A percentile compares a stretch with the other conserved stretches of the same genome.
Conservation (phyloP, 129 eudicot genomes). For the Chrysanthemum seticuspe region DNA sequence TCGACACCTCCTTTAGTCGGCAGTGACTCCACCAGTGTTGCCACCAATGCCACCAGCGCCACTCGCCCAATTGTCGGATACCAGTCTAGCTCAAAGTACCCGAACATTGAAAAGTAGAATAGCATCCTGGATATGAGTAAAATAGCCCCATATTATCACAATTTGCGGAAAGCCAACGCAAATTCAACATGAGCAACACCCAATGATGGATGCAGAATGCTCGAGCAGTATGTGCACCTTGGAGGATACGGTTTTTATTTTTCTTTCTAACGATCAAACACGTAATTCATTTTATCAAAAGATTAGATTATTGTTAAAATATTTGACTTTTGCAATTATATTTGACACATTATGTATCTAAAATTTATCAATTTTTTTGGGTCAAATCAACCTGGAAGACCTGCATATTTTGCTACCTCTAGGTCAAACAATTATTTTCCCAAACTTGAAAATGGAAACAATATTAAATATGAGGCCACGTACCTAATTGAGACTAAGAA, state of each 20-base stretch:
- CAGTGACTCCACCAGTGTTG: conserved; percentile 80
- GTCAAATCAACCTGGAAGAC: background rate
- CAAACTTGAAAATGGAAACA: background rate
- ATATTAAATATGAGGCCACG: conserved; percentile 2
- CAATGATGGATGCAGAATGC: background rate
- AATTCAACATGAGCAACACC: background rate
- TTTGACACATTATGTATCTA: no score
- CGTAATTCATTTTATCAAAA: no score
- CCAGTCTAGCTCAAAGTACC: conserved; percentile 21
- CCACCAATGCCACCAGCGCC: conserved; percentile 68
- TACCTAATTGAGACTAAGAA: conserved; percentile 75
- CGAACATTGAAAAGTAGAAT: conserved; percentile 65
- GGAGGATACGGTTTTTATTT: no score
- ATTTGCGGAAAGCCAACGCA: background rate
- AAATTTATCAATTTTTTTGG: no score
- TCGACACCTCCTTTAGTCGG: conserved; percentile 62
- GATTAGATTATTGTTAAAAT: background rate
- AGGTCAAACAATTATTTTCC: background rate
- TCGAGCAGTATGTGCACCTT: background rate
- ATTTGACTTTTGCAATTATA: no score
- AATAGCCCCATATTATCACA: background rate
- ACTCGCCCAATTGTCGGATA: conserved; percentile 51
- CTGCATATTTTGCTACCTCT: background rate
- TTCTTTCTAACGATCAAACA: background rate
- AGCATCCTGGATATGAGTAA: conserved; percentile 62